Evolutionary conservation across 768 basidiomycete genomes (phyloP), one percentile per base, ranked within the genome.

Genomic region (Cyclocybe cylindracea): DNA sequence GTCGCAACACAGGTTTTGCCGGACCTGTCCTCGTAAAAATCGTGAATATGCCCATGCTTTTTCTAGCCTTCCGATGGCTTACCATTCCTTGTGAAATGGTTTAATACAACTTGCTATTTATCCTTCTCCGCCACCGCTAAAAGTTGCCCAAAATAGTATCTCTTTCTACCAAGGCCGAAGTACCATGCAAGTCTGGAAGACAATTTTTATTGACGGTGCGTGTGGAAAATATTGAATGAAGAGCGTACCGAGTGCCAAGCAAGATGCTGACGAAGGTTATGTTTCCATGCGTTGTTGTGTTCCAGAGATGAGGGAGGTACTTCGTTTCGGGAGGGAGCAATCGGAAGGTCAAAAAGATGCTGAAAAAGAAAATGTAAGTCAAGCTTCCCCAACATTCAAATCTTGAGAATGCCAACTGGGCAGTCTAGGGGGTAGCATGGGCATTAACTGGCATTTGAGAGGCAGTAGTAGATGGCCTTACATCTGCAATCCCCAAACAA

Each of bases 211-310:
- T 39, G 49, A 13, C 50, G n/a, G 16, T 16, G 16, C 16, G 16
- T 16, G 16, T 16, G 34, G 45, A 11, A 44, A 35, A 24, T 10
- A 58, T 39, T 13, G 13, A 10, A 34, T 10, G 31, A 45, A 29
- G 13, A 14, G 63, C 69, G 44, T 61, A 87, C 87, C 87, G 75
- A 52, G 73, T 74, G 34, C 70, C 41, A 46, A 83, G 73, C 38
- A 90, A 72, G 38, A 86, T 64, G 24, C 82, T 42, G 18, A 79
- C 77, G 50, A 82, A 72, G 4, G 83, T 79, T 60, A 89, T 80
- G 58, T 89, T 89, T 34, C 86, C 87, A 58, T 88, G 86, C 0
- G 83, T 85, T 67, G 79, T 83, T 8, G 74, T 59, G 62, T 88
- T 89, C 88, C 87, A 89, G 18, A 63, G 61, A 7, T 61, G 62